These are phyloP conservation scores for Alternaria gansuensis DNA, from an alignment of 2,329 filamentous ascomycete genomes.

Conservation along the genomic window DNA sequence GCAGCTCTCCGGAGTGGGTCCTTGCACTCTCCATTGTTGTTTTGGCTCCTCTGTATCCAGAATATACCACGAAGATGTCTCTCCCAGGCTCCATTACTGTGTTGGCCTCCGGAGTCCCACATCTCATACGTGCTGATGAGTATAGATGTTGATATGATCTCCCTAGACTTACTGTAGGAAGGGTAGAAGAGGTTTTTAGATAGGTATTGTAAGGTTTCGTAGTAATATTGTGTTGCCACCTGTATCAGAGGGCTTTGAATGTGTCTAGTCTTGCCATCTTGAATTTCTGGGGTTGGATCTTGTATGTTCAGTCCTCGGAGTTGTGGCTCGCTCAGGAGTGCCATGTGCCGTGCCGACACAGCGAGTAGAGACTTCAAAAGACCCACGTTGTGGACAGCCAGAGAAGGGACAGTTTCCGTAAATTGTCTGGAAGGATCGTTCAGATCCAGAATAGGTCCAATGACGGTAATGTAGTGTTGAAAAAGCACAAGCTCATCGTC, in stretches of 20 bases:
- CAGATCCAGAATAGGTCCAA: conserved; percentile 56
- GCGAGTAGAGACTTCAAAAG: conserved; percentile 67
- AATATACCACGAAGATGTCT: conserved; percentile 71
- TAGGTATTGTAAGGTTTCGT: conserved; percentile 69
- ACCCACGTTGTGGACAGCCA: conserved; percentile 63
- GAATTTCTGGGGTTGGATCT: conserved; percentile 34
- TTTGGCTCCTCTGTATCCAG: conserved; percentile 70
- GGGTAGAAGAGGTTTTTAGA: conserved; percentile 67
- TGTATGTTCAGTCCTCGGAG: conserved; percentile 38
- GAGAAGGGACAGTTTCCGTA: conserved; percentile 43
- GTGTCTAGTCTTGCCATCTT: conserved; percentile 20
- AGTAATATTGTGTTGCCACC: conserved; percentile 64
- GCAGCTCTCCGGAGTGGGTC: conserved; percentile 66
- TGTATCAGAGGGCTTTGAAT: conserved; percentile 47
- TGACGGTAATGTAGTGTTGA: conserved; percentile 51
- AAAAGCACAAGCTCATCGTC: conserved; percentile 54
- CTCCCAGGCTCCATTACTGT: conserved; percentile 63
- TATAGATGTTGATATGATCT: conserved; percentile 67
- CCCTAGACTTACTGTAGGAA: conserved; percentile 65
- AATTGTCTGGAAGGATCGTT: conserved; percentile 56
- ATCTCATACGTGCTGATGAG: conserved; percentile 72
- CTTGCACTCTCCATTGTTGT: conserved; percentile 65
- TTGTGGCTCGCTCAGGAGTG: conserved; percentile 49
- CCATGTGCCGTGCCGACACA: conserved; percentile 63
- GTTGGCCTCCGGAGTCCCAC: conserved; percentile 64